Base-by-base conservation (phyloP, 2,329 filamentous ascomycete species). In the Penicillium sp. region DNA sequence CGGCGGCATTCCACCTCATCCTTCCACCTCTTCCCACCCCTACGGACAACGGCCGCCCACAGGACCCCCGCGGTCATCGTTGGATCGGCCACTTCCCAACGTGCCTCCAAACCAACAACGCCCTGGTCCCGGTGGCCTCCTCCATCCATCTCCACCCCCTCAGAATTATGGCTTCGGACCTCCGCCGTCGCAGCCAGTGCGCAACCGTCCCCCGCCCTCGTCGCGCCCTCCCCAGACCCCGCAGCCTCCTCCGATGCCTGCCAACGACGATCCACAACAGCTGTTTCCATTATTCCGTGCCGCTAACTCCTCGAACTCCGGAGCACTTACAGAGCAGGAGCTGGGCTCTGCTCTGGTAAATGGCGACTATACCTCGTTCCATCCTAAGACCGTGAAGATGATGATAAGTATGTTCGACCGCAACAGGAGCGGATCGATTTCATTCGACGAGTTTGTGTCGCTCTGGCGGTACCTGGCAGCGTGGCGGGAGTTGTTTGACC, bases 331-430 rank as follows among this genome's bases (percentile, higher is more conserved):
- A 2, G 93, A 97, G 78, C 84, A 85, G 56, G 94, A 98, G 78
- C 88, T 99, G 13, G 90, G 91, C 9, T 90, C 91, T 1, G 95
- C 95, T 21, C 88, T 99, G 6, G 93, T 98, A 63, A 99, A 99
- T 75, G 94, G 93, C 59, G 95, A 99, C 83, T 97, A 92, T 87
- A 92, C 92, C 1, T 87, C 92, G 5, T 99, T 99, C 76, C 93
- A 99, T 78, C 85, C 89, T 5, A 91, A 97, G 71, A 99, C 95
- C 1, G 93, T 98, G 67, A 90, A 90, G 73, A 97, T 98, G 92
- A 97, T 99, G 93, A 97, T 99, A 69, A 91, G 93, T 74, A 98
- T 99, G 95, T 99, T 99, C 80, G 94, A 98, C 80, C 91, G 90
- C 62, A 91, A 97, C 79, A 90, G 91, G 70, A 91, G 87, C 65